Percentiles rank a stretch among this genome's conserved stretches.
Conservation (phyloP, 164 flowering plant genomes). For the Santalum album region DNA sequence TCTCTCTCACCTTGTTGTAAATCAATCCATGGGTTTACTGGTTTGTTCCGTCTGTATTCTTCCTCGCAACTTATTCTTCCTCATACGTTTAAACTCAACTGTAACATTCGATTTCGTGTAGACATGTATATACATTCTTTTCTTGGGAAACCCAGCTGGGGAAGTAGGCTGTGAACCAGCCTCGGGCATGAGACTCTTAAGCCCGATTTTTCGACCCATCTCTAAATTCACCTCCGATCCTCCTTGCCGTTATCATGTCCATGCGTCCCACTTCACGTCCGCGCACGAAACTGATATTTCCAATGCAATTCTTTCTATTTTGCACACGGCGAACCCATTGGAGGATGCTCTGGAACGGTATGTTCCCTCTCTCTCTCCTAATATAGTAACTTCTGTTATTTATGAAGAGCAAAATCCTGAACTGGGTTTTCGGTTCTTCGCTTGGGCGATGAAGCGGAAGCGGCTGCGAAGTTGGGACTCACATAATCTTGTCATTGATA, state of each 20-base stretch:
- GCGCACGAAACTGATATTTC: background rate
- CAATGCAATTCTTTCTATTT: constrained; percentile 23
- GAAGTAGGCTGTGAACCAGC: too few species aligned
- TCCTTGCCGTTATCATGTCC: background rate
- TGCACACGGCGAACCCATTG: constrained; percentile 23
- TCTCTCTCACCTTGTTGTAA: too few species aligned
- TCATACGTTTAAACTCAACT: too few species aligned
- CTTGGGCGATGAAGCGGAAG: constrained; percentile 43
- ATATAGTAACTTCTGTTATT: constrained; percentile 31
- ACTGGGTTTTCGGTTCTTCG: constrained; percentile 55
- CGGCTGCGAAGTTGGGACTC: constrained; percentile 27
- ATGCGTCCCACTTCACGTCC: background rate
- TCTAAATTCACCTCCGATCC: constrained; percentile 1
- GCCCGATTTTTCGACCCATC: constrained; percentile 6
- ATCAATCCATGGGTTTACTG: too few species aligned
- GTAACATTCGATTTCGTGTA: too few species aligned
- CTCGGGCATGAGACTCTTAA: constrained; percentile 10
- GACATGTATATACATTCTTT: too few species aligned
- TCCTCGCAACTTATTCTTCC: too few species aligned
- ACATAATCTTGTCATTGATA: constrained; percentile 26
- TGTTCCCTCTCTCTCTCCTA: constrained; percentile 25
- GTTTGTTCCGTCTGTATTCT: too few species aligned
- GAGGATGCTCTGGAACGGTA: constrained; percentile 34
- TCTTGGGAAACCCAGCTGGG: too few species aligned
- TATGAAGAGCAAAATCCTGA: constrained; percentile 17